Evolutionary conservation across 2,329 filamentous ascomycete species (phyloP).

Genomic region (Xylariaceae sp.): DNA sequence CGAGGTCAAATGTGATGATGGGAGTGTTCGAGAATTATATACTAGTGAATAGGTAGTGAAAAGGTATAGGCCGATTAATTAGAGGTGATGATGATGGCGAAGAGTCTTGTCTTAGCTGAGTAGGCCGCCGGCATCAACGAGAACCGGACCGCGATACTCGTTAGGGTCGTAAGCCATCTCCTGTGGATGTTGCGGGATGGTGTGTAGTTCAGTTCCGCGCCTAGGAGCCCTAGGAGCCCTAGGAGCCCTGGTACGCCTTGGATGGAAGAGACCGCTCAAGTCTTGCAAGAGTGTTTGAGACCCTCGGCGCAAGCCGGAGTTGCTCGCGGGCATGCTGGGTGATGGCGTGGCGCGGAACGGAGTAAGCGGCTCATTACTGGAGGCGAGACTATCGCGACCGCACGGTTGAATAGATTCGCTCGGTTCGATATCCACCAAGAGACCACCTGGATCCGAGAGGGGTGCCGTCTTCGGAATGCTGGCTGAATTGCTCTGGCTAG

Average conservation of each 20-base stretch:
- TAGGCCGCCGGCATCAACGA: slow-evolving; percentile 40
- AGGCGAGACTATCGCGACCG: slow-evolving; percentile 40
- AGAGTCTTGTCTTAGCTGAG: slow-evolving; percentile 25
- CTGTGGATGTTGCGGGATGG: slow-evolving; percentile 40
- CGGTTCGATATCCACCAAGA: slow-evolving; percentile 54
- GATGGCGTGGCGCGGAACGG: slow-evolving; percentile 35
- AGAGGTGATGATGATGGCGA: background rate
- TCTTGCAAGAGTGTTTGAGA: slow-evolving; percentile 56
- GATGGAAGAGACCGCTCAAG: slow-evolving; percentile 47
- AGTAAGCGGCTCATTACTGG: slow-evolving; percentile 37
- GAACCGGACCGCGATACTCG: slow-evolving; percentile 31
- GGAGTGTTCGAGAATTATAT: background rate
- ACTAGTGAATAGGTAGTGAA: background rate
- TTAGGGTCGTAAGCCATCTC: slow-evolving; percentile 33
- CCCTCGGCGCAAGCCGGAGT: slow-evolving; percentile 45
- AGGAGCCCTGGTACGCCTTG: slow-evolving; percentile 29
- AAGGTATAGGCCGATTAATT: background rate
- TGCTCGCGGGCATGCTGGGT: slow-evolving; percentile 42
- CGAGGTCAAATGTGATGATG: background rate
- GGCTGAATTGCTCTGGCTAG: slow-evolving; percentile 36
- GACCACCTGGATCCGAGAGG: slow-evolving; percentile 78
- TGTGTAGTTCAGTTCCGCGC: slow-evolving; percentile 41
- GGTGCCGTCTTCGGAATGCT: slow-evolving; percentile 58
- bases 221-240: slow-evolving; percentile 32
- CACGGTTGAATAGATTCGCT: slow-evolving; percentile 23